These are phyloP conservation scores for Aspergillus baeticus DNA, from an alignment of 495 filamentous ascomycete species.

Conservation along the genomic window DNA sequence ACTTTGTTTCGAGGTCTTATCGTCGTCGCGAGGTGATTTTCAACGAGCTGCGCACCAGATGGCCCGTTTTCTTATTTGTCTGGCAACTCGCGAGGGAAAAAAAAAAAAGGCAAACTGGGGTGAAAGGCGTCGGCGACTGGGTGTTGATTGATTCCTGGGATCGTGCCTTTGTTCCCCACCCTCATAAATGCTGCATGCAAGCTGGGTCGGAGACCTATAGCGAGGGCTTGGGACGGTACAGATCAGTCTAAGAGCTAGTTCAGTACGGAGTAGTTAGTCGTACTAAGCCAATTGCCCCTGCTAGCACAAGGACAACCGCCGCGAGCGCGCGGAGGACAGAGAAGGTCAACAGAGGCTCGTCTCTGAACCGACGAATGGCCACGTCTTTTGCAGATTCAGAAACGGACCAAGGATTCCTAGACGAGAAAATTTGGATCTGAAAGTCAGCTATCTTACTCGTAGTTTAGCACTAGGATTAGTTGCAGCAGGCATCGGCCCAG, in stretches of 20 bases:
- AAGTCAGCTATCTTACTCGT: conserved; percentile 12
- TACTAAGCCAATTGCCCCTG: too few relatives aligned
- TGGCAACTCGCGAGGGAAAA: background rate
- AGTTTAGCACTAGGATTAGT: conserved; percentile 1
- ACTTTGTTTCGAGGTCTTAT: conserved; percentile 6
- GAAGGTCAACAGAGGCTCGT: background rate
- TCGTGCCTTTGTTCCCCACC: conserved; percentile 7
- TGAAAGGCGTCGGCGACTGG: conserved; percentile 4
- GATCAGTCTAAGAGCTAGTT: background rate
- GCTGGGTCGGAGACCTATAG: background rate
- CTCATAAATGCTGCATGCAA: conserved; percentile 11
- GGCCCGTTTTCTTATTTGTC: background rate
- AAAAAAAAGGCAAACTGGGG: conserved; percentile 7
- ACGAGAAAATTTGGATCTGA: conserved; percentile 10
- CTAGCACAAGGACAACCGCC: conserved; percentile 1
- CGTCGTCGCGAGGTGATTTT: background rate
- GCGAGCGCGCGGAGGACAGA: conserved; percentile 1
- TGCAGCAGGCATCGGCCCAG: conserved; percentile 14
- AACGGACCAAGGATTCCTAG: background rate
- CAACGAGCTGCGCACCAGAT: background rate
- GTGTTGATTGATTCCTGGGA: conserved; percentile 1
- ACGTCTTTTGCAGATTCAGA: background rate
- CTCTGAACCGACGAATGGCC: background rate
- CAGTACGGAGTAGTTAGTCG: too few relatives aligned
- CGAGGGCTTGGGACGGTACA: background rate